Evolutionary conservation across 2,329 filamentous ascomycete genomes (phyloP).

Genomic region (Cadophora luteo-olivacea): DNA sequence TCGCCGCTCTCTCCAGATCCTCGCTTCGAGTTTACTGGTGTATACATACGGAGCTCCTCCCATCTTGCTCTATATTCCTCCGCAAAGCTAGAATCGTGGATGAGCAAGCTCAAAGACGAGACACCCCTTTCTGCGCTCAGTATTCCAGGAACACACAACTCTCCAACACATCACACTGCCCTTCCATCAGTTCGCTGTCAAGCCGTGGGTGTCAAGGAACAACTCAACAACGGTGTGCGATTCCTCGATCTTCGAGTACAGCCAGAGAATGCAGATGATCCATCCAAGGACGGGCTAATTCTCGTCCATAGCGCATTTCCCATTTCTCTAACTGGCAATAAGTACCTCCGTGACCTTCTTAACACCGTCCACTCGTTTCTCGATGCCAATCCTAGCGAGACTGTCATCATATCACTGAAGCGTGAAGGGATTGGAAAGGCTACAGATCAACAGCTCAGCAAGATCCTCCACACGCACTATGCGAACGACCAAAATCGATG

Average conservation of each 20-base stretch:
- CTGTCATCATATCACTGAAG: conserved; percentile 86
- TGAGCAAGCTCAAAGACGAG: conserved; percentile 74
- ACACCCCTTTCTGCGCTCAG: conserved; percentile 81
- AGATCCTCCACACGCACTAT: conserved; percentile 77
- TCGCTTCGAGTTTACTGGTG: conserved; percentile 65
- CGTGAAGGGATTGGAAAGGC: conserved; percentile 85
- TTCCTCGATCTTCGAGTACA: conserved; percentile 93
- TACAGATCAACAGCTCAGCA: conserved; percentile 79
- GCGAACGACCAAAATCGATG: conserved; percentile 66
- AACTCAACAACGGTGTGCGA: conserved; percentile 88
- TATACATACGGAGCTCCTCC: conserved; percentile 65
- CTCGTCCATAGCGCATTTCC: conserved; percentile 94
- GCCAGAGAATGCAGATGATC: conserved; percentile 61
- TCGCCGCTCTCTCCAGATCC: conserved; percentile 59
- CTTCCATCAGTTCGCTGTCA: conserved; percentile 95
- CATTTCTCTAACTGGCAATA: conserved; percentile 80
- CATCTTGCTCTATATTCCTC: conserved; percentile 73
- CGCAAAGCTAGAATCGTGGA: conserved; percentile 76
- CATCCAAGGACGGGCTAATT: conserved; percentile 68
- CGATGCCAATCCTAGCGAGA: conserved; percentile 78
- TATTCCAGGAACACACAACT: conserved; percentile 96
- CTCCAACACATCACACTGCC: conserved; percentile 82
- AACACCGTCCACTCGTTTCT: conserved; percentile 77
- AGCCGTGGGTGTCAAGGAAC: conserved; percentile 75
- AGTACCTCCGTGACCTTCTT: conserved; percentile 78